Evolutionary conservation across 1,284 basidiomycete species (phyloP), one percentile per base, ranked within the genome.

Genomic region (Irpex sp.): DNA sequence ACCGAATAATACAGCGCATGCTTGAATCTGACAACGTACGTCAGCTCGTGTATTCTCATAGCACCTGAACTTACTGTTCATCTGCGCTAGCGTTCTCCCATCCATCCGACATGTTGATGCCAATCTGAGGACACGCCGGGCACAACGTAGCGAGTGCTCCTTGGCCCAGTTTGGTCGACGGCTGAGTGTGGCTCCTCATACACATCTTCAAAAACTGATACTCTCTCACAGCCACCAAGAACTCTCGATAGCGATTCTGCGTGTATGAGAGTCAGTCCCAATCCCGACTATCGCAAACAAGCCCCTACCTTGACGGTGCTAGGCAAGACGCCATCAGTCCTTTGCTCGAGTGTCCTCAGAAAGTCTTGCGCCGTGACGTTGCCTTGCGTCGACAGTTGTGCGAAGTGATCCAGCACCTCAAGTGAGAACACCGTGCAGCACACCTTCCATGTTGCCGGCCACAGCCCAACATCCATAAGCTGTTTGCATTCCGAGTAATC

Each of bases 241-340:
- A 63, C 19, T 72, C 68, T 0, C 66, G 64, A 38, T 68, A 66
- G 0, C 68, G 64, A 55, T 69, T 65, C 70, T 71, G 49, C 34
- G n/a, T 38, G 47, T 3, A 9, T 31, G 13, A 37, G 8, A 36
- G n/a, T 44, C 15, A 13, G 37, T 37, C 60, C n/a, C 9, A 11
- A 49, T 34, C 51, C 47, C 9, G 17, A 19, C 13, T 17, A 48
- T 47, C 47, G 21, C 15, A 38, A 1, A n/a, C 6, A 1, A 19
- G 4, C 4, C 57, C 62, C 5, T 17, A 65, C 62, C 58, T 56
- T 26, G 3, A 64, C 63, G 5, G 59, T 37, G 6, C 64, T 26
- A 0, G 60, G 56, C 1, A 7, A 55, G 5, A 67, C 48, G 38
- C 48, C 62, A 36, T 70, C 66, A 2, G 67, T 68, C 2, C 5